phyloP scores from a whole-genome alignment of 768 basidiomycete species.

The Hirschioporus abietinus region DNA sequence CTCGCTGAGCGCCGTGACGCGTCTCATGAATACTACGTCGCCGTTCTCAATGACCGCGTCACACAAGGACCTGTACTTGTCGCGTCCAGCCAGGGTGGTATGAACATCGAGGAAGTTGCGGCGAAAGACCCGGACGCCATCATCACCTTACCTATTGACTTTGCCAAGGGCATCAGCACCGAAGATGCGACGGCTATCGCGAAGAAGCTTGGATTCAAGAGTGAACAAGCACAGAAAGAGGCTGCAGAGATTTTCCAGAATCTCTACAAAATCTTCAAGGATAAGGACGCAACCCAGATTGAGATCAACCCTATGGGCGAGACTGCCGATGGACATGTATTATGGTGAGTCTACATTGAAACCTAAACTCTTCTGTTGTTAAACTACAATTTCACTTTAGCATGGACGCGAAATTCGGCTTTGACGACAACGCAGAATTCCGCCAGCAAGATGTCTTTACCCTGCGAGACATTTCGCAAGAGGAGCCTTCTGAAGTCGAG shows the following conservation, averaged over 20 bases:
- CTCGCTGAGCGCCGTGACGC: constrained; percentile 92
- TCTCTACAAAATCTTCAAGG: constrained; percentile 95
- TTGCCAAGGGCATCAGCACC: constrained; percentile 73
- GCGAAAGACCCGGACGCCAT: constrained; percentile 92
- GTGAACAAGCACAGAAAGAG: constrained; percentile 62
- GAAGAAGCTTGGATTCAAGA: constrained; percentile 86
- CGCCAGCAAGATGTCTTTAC: constrained; percentile 87
- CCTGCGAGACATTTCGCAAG: constrained; percentile 89
- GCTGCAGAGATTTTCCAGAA: constrained; percentile 93
- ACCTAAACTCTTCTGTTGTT: neutral
- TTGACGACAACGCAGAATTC: constrained; percentile 99
- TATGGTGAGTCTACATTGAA: constrained; percentile 64
- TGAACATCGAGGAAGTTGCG: constrained; percentile 99
- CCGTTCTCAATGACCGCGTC: constrained; percentile 91
- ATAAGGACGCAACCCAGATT: constrained; percentile 98
- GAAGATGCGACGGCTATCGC: constrained; percentile 72
- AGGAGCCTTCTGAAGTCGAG: constrained; percentile 96
- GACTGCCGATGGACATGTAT: constrained; percentile 83
- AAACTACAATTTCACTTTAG: constrained; percentile 32
- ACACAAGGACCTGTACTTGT: constrained; percentile 89
- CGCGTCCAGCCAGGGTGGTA: constrained; percentile 90
- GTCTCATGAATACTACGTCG: constrained; percentile 96
- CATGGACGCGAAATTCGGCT: constrained; percentile 99
- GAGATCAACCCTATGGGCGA: constrained; percentile 99
- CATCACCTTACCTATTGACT: constrained; percentile 90